Base-by-base conservation (phyloP, 306 rosid species). In the Dalbergia cochinchinensis region DNA sequence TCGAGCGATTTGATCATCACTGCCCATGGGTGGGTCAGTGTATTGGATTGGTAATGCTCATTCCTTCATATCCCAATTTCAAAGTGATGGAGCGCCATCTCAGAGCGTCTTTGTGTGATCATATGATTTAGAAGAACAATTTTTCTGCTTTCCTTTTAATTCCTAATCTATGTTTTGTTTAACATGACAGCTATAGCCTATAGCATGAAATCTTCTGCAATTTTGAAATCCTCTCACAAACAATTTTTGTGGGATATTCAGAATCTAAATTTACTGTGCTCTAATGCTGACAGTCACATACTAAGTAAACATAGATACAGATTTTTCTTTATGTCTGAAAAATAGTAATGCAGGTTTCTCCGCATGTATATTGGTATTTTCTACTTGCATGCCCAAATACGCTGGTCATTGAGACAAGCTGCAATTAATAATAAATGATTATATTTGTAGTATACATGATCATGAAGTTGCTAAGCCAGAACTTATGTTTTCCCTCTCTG, bases 21-120 rank as follows among this genome's bases (percentile, higher is more conserved):
- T 92, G 97, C 83, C 97, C 97, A 64, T 92, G 96, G 96, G 92
- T 92, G 71, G 96, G 96, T 31, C 97, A 92, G 83, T 92, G 97
- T 71, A 92, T 92, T 81, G 97, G 96, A 74, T 64, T 84, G 92
- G 97, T 92, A 87, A 88, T 44, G 70, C 4, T 31, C 73, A 31
- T 80, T 81, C 80, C 71, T 76, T 71, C 26, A 14, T 62, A 33
- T 54, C 66, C 44, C 35, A 37, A 71, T 20, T 34, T 70, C 44
- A 13, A 18, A 33, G 58, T 61, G 31, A 14, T 11, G n/a, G 71
- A 33, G 33, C 42, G 45, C 45, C 72, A 61, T 22, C 55, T 20
- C 16, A 13, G 26, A 34, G 16, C 55, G 41, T 9, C 11, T 31
- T 69, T 15, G 39, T 63, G 37, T 51, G n/a, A 62, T 71, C 35